Evolutionary conservation across 169 alveolate genomes (phyloP).

Genomic region (Babesia ovata): DNA sequence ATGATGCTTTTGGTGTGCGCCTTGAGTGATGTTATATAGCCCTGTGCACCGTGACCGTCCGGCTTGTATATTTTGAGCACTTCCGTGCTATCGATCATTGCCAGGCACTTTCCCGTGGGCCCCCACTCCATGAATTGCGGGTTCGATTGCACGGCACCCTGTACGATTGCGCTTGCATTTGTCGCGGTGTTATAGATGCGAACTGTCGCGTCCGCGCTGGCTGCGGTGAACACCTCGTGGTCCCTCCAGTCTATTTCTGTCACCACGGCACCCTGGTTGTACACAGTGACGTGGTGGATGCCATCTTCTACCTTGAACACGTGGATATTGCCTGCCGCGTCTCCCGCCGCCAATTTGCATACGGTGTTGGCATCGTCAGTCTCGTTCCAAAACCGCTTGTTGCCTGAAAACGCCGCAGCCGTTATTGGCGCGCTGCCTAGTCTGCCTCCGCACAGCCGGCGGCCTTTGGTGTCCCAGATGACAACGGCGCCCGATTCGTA

Average conservation of each 20-base stretch:
- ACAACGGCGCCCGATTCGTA: conserved; percentile 40
- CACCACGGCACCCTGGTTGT: conserved; percentile 27
- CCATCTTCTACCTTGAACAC: conserved; percentile 27
- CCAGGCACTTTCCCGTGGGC: conserved; percentile 39
- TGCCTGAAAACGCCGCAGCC: conserved; percentile 58
- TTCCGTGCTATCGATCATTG: conserved; percentile 43
- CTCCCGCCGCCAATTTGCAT: conserved; percentile 44
- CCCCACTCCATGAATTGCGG: conserved; percentile 66
- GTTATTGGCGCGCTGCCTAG: conserved; percentile 25
- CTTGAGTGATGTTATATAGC: conserved; percentile 21
- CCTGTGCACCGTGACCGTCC: conserved; percentile 18
- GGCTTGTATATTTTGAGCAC: conserved; percentile 48
- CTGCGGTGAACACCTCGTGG: conserved; percentile 29
- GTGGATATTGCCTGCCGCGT: conserved; percentile 20
- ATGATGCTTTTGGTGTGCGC: conserved; percentile 49
- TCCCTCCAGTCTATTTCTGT: conserved; percentile 55
- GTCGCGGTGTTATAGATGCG: conserved; percentile 25
- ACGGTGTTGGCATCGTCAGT: not conserved
- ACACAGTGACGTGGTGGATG: not conserved
- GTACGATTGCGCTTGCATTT: not conserved
- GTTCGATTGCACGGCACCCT: conserved; percentile 15
- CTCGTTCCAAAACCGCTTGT: conserved; percentile 23
- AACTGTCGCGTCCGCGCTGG: conserved; percentile 30
- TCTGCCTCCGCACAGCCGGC: not conserved
- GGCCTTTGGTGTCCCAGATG: conserved; percentile 46